phyloP scores from a whole-genome alignment of 2,329 filamentous ascomycete genomes.

The Neofusicoccum umdonicola region DNA sequence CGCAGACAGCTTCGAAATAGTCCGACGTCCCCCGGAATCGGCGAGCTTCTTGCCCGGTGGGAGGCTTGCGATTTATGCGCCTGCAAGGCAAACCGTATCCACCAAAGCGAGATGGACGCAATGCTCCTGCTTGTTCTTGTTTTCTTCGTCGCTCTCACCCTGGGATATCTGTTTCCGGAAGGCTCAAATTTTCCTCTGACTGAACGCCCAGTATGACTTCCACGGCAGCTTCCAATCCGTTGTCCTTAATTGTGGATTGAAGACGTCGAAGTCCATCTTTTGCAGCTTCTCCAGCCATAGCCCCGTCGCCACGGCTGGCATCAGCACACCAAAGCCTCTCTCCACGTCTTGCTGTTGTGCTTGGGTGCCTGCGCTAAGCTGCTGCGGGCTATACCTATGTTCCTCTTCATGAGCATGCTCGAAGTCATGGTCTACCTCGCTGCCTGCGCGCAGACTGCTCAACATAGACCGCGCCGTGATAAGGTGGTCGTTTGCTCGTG shows the following conservation, averaged over 20 bases:
- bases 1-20: too few relatives aligned
- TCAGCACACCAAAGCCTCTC: conserved; percentile 72
- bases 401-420: conserved; percentile 81
- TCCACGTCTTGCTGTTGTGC: conserved; percentile 55
- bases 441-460: conserved; percentile 69
- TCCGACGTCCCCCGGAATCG: too few relatives aligned
- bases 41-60: too few relatives aligned
- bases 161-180: not conserved
- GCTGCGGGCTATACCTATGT: conserved; percentile 48
- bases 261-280: conserved; percentile 79
- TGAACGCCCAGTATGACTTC: conserved; percentile 65
- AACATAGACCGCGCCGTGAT: conserved; percentile 94
- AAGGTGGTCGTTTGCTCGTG: conserved; percentile 89
- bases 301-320: conserved; percentile 74
- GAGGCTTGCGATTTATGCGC: too few relatives aligned
- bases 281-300: conserved; percentile 79
- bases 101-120: too few relatives aligned
- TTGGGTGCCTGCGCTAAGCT: conserved; percentile 36
- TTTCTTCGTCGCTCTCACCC: not conserved
- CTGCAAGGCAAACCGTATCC: too few relatives aligned
- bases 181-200: conserved; percentile 49
- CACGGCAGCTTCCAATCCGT: conserved; percentile 84
- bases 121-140: not conserved
- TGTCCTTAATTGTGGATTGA: conserved; percentile 60
- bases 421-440: conserved; percentile 79